phyloP scores from a whole-genome alignment of 2,329 filamentous ascomycete species.

The Allantophomopsis lycopodina region DNA sequence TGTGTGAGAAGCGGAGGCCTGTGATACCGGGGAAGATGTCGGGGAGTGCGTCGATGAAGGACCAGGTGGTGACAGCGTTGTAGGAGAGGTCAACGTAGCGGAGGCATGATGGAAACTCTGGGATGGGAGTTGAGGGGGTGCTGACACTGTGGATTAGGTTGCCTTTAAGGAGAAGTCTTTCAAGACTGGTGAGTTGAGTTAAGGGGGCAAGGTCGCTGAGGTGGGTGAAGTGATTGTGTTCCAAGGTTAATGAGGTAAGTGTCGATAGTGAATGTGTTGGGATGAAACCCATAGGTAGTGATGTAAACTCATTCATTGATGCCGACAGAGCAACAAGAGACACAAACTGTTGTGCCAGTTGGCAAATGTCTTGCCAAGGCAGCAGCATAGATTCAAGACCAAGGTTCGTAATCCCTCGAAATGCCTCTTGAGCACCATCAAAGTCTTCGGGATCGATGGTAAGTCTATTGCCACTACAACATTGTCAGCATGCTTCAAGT shows the following conservation, averaged over 20 bases:
- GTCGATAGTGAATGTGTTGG: constrained; percentile 23
- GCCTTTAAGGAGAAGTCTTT: constrained; percentile 58
- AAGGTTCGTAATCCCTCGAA: constrained; percentile 42
- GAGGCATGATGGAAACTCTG: constrained; percentile 10
- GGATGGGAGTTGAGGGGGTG: background rate
- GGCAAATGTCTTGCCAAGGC: constrained; percentile 48
- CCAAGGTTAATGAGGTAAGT: constrained; percentile 51
- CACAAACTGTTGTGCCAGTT: constrained; percentile 37
- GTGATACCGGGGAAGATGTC: constrained; percentile 57
- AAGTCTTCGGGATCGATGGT: constrained; percentile 28
- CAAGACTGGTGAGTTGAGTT: constrained; percentile 32
- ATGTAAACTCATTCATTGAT: constrained; percentile 42
- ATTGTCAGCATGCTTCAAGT: background rate
- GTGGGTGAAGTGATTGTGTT: constrained; percentile 54
- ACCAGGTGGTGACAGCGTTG: constrained; percentile 57
- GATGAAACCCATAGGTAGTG: constrained; percentile 28
- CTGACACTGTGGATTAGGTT: constrained; percentile 43
- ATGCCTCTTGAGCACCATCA: constrained; percentile 21
- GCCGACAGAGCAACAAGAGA: constrained; percentile 35
- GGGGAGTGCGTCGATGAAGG: constrained; percentile 57
- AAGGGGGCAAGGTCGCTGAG: constrained; percentile 44
- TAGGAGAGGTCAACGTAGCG: constrained; percentile 59
- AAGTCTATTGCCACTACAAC: constrained; percentile 60
- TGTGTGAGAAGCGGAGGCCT: constrained; percentile 69
- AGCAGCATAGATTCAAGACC: constrained; percentile 55